These are phyloP conservation scores for Metroxylon sagu DNA, from an alignment of 176 grass and related monocot species.

Conservation along the genomic window DNA sequence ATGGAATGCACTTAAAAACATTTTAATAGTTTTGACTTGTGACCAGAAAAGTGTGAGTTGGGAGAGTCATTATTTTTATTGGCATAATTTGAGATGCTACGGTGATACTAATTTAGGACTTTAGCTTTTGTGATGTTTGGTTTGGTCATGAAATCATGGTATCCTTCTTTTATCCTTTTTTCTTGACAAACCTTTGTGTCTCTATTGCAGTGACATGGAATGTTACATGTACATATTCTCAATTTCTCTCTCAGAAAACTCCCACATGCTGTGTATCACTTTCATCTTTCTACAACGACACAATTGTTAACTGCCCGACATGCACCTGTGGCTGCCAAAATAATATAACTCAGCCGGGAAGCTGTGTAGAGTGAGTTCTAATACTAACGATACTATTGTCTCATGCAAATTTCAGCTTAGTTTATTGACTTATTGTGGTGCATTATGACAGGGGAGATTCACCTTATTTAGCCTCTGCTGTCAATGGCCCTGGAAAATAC, in stretches of 20 bases:
- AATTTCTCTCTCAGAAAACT: constrained; percentile 15
- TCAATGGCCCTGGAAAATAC: constrained; percentile 4
- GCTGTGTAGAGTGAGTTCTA: constrained; percentile 14
- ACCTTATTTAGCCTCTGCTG: constrained; percentile 10
- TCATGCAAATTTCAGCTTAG: neutral
- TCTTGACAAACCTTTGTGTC: neutral
- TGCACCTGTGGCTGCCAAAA: constrained; percentile 19
- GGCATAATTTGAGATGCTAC: too few relatives aligned
- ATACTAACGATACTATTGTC: too few relatives aligned
- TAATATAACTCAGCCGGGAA: constrained; percentile 9
- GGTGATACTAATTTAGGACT: too few relatives aligned
- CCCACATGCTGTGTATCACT: constrained; percentile 20
- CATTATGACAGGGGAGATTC: constrained; percentile 7
- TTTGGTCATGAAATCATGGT: neutral
- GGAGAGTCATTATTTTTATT: too few relatives aligned
- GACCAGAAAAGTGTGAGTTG: too few relatives aligned
- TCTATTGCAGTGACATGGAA: constrained; percentile 18
- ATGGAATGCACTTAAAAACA: too few relatives aligned
- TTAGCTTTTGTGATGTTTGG: too few relatives aligned
- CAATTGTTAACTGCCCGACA: constrained; percentile 15
- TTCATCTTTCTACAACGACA: constrained; percentile 19
- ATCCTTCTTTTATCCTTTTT: neutral
- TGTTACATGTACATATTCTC: constrained; percentile 18
- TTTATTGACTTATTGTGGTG: neutral
- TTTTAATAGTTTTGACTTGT: too few relatives aligned